Base-by-base conservation (phyloP, 2,329 filamentous ascomycete species). In the Diaporthe sp. region DNA sequence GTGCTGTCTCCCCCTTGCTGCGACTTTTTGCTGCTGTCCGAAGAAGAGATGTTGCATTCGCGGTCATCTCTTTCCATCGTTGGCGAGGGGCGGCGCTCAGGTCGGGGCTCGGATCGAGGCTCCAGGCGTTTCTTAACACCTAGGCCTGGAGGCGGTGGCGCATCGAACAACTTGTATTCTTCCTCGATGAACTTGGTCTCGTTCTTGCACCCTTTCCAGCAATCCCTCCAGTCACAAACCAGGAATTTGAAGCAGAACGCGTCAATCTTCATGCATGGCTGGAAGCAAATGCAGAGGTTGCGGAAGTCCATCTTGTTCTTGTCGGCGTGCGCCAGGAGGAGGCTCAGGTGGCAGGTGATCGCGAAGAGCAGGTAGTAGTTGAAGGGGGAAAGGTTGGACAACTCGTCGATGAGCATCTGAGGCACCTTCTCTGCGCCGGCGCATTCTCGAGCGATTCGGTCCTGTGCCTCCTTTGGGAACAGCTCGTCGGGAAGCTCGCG, bases 231-330 rank as follows among this genome's bases (percentile, higher is more conserved):
- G 82, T 98, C 94, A 81, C 95, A 95, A 28, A 98, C 96, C 17
- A 98, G 88, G 78, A 98, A 98, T 80, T 96, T 95, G 89, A 98
- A 98, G 83, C 95, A 97, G 83, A 96, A 97, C 1, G 93, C 93
- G 81, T 98, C 96, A 75, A 98, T 97, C 85, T 96, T 98, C 91
- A 98, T 95, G 84, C 95, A 98, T 4, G 96, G 96, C 84, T 98
- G 95, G 84, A 98, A 98, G 86, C 96, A 98, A 79, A 98, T 98
- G 85, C 95, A 98, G 34, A 98, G 88, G 79, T 98, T 98, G 81
- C 95, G 92, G 82, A 96, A 98, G 82, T 98, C 95, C 96, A 98
- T 98, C 87, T 98, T 98, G 89, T 98, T 98, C 87, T 96, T 96
- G 78, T 97, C 95, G 34, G 95, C 94, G 83, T 98, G 96, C 1